Evolutionary conservation across 768 basidiomycete species (phyloP).

Genomic region (Amanita muscaria): DNA sequence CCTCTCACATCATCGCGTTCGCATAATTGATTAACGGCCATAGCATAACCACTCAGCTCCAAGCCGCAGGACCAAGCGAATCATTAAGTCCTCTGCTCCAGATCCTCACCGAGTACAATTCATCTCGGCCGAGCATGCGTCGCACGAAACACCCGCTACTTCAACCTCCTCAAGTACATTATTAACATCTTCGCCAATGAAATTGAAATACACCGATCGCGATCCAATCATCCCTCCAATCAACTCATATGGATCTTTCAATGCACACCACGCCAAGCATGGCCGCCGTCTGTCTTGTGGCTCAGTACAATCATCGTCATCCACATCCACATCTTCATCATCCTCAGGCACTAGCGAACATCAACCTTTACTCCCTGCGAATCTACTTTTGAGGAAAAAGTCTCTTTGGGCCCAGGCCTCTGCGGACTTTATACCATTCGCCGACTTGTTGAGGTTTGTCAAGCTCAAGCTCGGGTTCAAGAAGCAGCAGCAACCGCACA

Average conservation of each 20-base stretch:
- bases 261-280: slow-evolving; percentile 16
- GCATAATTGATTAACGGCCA: neutral
- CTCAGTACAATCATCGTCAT: slow-evolving; percentile 14
- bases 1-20: neutral
- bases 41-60: slow-evolving; percentile 11
- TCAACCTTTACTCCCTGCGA: slow-evolving; percentile 32
- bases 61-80: slow-evolving; percentile 18
- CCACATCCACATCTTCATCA: slow-evolving; percentile 12
- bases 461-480: neutral
- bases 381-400: slow-evolving; percentile 17
- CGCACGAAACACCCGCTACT: slow-evolving; percentile 4
- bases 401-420: slow-evolving; percentile 24
- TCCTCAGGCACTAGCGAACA: slow-evolving; percentile 20
- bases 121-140: slow-evolving; percentile 8
- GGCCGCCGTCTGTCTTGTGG: too few species aligned
- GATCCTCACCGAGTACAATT: slow-evolving; percentile 10
- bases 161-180: neutral
- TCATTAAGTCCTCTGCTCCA: slow-evolving; percentile 12
- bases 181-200: neutral
- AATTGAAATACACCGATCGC: neutral
- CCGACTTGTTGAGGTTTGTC: slow-evolving; percentile 20
- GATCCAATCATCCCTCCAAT: slow-evolving; percentile 36
- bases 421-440: slow-evolving; percentile 32
- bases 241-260: slow-evolving; percentile 44
- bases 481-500: neutral